Evolutionary conservation across 2,329 filamentous ascomycete species (phyloP).

Genomic region (Colletotrichum melonis): DNA sequence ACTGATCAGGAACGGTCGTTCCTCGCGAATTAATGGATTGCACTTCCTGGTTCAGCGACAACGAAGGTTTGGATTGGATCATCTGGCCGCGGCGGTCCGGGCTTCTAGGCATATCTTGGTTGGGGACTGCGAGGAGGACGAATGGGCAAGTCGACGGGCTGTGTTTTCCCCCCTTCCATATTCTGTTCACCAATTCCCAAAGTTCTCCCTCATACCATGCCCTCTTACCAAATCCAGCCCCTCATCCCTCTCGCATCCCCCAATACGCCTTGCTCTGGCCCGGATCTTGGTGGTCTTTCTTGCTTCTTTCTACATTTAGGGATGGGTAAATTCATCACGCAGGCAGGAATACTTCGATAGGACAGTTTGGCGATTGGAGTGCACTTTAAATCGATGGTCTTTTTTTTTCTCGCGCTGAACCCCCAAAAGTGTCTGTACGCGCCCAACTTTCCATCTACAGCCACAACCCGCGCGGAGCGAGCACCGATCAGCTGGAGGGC

Average conservation of each 20-base stretch:
- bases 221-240: constrained; percentile 5
- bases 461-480: neutral
- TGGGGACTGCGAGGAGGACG: constrained; percentile 4
- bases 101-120: constrained; percentile 17
- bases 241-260: constrained; percentile 32
- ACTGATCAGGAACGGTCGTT: constrained; percentile 20
- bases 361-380: constrained; percentile 64
- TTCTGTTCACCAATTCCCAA: constrained; percentile 26
- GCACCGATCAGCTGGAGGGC: constrained; percentile 16
- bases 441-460: neutral
- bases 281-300: constrained; percentile 35
- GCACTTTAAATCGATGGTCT: constrained; percentile 54
- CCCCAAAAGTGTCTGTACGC: neutral
- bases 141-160: constrained; percentile 27
- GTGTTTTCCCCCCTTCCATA: constrained; percentile 28
- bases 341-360: constrained; percentile 57
- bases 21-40: constrained; percentile 30
- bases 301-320: constrained; percentile 44
- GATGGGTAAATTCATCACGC: constrained; percentile 49
- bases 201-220: constrained; percentile 1
- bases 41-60: constrained; percentile 26
- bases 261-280: constrained; percentile 36
- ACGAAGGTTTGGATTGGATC: constrained; percentile 28
- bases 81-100: constrained; percentile 23
- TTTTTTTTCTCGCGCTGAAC: constrained; percentile 32